Evolutionary conservation across 441 rosid species (phyloP), one percentile per base, ranked within the genome.

Genomic region (Erodium trifolium): DNA sequence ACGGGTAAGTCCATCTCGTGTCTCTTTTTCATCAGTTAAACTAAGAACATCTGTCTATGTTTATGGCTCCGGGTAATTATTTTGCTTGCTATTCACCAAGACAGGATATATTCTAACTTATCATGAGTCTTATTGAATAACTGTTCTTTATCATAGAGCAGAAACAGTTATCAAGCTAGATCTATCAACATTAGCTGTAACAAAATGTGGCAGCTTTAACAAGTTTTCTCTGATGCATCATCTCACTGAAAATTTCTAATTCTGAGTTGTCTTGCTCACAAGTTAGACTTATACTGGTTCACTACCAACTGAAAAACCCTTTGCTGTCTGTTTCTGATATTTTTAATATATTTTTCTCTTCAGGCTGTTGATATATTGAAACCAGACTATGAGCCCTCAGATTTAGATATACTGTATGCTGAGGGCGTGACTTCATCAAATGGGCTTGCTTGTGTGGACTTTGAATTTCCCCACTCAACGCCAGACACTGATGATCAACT

Each of bases 381-480:
- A 79, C 78, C 77, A 72, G 96, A 94, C 70, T 94, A 94, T 67
- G 97, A 90, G 75, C 99, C 98, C 27, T 90, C 98, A 14, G 91
- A 94, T 81, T 67, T 85, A 75, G 99, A 94, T 82, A 92, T 94
- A 74, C 85, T 94, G 34, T 85, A 90, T 78, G 96, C 99, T 23
- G 97, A 94, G 78, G 96, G 97, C 68, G 92, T 94, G 66, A 92
- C 96, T 68, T 92, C 99, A 57, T 90, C 98, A 9, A 92, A 93
- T 84, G 99, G 99, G 74, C 84, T 94, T 75, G 88, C 94, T 79
- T 88, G 84, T 82, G 82, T 94, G 59, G 98, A 92, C 65, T 94
- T 92, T 80, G 85, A 96, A 19, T 90, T 84, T 81, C 96, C 98
- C 64, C 89, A 70, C 69, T 83, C 90, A 66, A 69, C 82, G 65